Base-by-base conservation (phyloP, 495 filamentous ascomycete genomes). In the Aspergillus bridgeri region DNA sequence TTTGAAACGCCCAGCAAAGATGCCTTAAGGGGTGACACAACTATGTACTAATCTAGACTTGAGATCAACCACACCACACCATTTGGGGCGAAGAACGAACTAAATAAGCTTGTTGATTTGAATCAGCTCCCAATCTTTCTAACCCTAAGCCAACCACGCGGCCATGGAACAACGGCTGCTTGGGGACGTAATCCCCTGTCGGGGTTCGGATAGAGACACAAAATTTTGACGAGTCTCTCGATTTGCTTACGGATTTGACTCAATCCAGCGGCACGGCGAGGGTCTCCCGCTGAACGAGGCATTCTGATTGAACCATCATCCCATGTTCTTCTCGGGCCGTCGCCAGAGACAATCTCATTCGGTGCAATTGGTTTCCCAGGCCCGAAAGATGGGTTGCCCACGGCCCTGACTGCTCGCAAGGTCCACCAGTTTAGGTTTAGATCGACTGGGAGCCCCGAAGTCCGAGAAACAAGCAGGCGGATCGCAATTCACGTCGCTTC, bases 401-500 rank as follows among this genome's bases (percentile, higher is more conserved):
- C 9, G 45, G 42, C 19, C 19, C 22, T 42, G 33, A 42, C 48
- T 55, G 50, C 67, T 72, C 67, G 67, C 67, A 69, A 70, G 62
- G 18, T 52, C 48, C 61, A 47, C 72, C 65, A 46, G 42, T 67
- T 60, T 56, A 38, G 61, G 64, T 68, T 61, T 69, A 70, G 63
- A 24, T 45, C 46, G 11, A 38, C 51, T 18, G 11, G 9, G 3
- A 38, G 49, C 5, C 33, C 33, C 33, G 33, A 38, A 38, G 33
- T 13, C 33, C 33, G 33, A 38, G 33, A 38, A 38, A 38, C 33
- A 38, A n/a, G 33, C 33, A 15, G 33, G 13, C 33, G 13, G 24
- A 27, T 42, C 49, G n/a, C 27, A 43, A 13, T 1, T 13, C 29
- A 33, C 7, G 25, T 38, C 33, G 11, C 46, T 48, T 48, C 46